Evolutionary conservation across 306 rosid genomes (phyloP).

Genomic region (Sesbania bispinosa): DNA sequence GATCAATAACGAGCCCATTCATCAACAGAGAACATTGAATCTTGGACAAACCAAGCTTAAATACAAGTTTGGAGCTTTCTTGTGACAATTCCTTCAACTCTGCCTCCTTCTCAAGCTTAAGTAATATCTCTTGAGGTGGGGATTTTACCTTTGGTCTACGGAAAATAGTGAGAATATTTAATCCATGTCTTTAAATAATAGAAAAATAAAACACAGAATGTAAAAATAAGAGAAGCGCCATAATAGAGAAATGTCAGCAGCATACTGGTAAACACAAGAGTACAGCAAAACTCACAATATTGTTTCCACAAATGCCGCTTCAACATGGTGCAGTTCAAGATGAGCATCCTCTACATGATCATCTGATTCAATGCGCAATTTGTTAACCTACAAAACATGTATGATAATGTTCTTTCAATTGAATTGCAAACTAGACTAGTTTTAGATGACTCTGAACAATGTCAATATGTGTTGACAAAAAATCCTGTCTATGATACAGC

Average conservation of each 20-base stretch:
- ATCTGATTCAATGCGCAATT: constrained; percentile 64
- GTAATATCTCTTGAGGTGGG: constrained; percentile 78
- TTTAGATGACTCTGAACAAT: constrained; percentile 16
- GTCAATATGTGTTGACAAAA: constrained; percentile 11
- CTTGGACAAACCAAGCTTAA: constrained; percentile 78
- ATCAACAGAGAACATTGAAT: constrained; percentile 68
- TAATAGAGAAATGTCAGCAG: constrained; percentile 14
- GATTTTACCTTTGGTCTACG: constrained; percentile 82
- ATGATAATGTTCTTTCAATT: constrained; percentile 12
- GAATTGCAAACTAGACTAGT: constrained; percentile 9
- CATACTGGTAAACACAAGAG: neutral
- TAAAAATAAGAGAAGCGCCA: constrained; percentile 2
- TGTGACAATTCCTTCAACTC: constrained; percentile 62
- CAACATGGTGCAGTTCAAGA: constrained; percentile 74
- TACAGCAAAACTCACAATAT: constrained; percentile 61
- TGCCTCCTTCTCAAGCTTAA: constrained; percentile 80
- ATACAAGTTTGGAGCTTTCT: constrained; percentile 72
- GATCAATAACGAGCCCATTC: constrained; percentile 89
- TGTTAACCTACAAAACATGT: constrained; percentile 62
- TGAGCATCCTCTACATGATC: constrained; percentile 49
- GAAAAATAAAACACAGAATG: neutral
- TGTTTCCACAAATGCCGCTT: constrained; percentile 92
- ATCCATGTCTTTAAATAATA: constrained; percentile 8
- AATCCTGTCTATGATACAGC: neutral
- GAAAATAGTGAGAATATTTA: constrained; percentile 31